Evolutionary conservation across 2,329 filamentous ascomycete genomes (phyloP), one percentile per base, ranked within the genome.

Genomic region (Penicillium paneum): DNA sequence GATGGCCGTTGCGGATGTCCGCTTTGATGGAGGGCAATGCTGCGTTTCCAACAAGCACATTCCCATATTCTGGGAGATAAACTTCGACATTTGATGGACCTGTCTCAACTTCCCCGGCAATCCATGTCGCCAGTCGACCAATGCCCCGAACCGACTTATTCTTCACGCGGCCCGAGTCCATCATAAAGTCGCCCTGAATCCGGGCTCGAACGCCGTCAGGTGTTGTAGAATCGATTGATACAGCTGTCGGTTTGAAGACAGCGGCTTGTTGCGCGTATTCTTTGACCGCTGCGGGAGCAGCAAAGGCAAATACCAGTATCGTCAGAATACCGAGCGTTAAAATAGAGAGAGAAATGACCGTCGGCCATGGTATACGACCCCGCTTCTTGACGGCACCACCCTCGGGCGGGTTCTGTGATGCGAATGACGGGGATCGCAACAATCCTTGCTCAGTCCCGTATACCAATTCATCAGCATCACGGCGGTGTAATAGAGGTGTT

Each of bases 191-290:
- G 19, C 89, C 93, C 66, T 92, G 87, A 43, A 99, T 80, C 59
- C 91, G 86, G 31, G 90, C 88, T 57, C 82, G 84, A 8, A 97
- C 83, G 12, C 94, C 93, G 55, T 86, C 81, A 8, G 84, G 69
- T 0, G 91, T 97, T 61, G 97, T 88, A 2, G 88, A 90, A 66
- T 94, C 89, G 56, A 99, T 85, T 1, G 91, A 91, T 19, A 99
- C 75, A 62, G 87, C 89, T 6, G 88, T 91, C 2, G 94, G 90
- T 67, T 92, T 85, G 61, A 99, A 83, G 17, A 93, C 85, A 24
- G 87, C 81, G 3, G 92, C 90, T 71, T 92, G 81, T 73, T 93
- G 88, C 45, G 89, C 90, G 73, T 99, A 99, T 68, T 90, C 83
- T 73, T 96, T 85, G 11, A 96, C 84, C 8, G 87, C 84, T 15